Conservation (phyloP, 2,329 filamentous ascomycete genomes). For the Xylaria sp. region DNA sequence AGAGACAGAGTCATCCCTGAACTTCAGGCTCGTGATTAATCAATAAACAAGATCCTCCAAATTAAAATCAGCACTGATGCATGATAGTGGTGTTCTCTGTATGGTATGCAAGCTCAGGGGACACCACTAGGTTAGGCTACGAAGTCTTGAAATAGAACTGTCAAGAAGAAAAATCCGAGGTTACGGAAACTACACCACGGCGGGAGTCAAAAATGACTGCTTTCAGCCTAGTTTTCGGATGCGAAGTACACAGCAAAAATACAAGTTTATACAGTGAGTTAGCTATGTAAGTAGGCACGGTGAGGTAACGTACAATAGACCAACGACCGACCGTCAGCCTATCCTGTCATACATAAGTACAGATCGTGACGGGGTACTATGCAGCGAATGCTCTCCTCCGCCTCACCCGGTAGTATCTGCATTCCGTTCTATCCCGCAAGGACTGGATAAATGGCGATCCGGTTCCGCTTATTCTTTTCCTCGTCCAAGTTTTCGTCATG, state of each 20-base stretch:
- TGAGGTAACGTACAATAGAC: conserved; percentile 4
- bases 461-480: background rate
- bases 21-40: background rate
- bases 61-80: background rate
- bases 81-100: background rate
- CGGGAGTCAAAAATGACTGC: background rate
- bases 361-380: background rate
- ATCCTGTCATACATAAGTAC: conserved; percentile 22
- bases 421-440: background rate
- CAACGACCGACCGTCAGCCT: background rate
- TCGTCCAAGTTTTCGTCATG: background rate
- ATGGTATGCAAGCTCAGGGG: background rate
- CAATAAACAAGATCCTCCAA: background rate
- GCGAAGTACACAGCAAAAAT: conserved; percentile 5
- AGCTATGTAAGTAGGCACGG: background rate
- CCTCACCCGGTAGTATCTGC: background rate
- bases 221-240: background rate
- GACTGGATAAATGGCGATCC: background rate
- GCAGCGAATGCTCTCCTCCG: background rate
- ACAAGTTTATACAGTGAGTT: conserved; percentile 35
- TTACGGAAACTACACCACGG: too few species aligned
- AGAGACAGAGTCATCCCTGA: background rate
- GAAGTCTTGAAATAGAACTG: background rate
- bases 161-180: too few species aligned
- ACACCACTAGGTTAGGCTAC: background rate